Evolutionary conservation across 108 stramenopile species (phyloP), one percentile per base, ranked within the genome.

Genomic region (Parietichytrium sp.): DNA sequence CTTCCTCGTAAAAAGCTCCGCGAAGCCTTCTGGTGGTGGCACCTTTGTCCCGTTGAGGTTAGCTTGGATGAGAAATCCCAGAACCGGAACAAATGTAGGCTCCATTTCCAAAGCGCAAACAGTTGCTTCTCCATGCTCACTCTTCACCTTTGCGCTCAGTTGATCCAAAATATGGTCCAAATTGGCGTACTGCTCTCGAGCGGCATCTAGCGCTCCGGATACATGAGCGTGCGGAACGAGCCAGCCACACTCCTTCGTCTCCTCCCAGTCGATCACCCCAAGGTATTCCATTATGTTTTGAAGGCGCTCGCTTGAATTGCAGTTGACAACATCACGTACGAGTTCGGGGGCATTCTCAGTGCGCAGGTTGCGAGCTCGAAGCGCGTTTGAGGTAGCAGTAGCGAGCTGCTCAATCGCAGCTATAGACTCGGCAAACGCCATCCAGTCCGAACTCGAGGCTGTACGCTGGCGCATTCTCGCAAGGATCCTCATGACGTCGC

Each of bases 401-500:
- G n/a, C n/a, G n/a, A n/a, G n/a, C n/a, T n/a, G n/a, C 23, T 72
- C 61, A 10, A 72, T 45, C 10, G 61, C 61, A 2, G 38, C 36
- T 6, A 72, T 25, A 10, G 61, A 72, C 20, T 72, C 61, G 33
- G 61, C 61, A 72, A 72, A 72, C 23, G 42, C 20, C 61, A 72
- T 72, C 61, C 61, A 72, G 25, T 72, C 61, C 10, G 61, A 72
- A 1, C 38, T n/a, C 42, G 36, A 45, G 10, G 61, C 61, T 10
- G 61, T 72, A 6, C 61, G 18, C 20, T 33, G 38, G 33, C 61
- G 33, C 29, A 72, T 33, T 6, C 36, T n/a, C 13, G 61, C 42
- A 10, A 72, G 20, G 20, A 72, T 45, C 8, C 61, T 33, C 38
- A 42, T 33, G 13, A 72, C 61, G 20, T 72, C 61, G 42, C 61